Evolutionary conservation across 2,329 filamentous ascomycete species (phyloP).

Genomic region (Fusarium penzigii): DNA sequence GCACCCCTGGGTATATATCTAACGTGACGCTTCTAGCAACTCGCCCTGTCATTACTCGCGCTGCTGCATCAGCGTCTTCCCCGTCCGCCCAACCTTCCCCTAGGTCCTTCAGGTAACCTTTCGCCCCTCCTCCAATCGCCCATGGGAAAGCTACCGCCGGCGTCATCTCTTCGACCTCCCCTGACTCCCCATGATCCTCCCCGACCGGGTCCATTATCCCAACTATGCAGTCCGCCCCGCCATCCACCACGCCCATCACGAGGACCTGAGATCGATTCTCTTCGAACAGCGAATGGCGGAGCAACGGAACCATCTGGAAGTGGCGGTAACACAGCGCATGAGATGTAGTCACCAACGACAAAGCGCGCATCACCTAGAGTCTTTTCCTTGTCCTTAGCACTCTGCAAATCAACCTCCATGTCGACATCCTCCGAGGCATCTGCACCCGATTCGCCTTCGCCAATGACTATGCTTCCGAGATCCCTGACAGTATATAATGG

Average conservation of each 20-base stretch:
- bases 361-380: constrained; percentile 77
- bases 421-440: constrained; percentile 42
- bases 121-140: constrained; percentile 71
- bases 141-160: constrained; percentile 41
- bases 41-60: constrained; percentile 2
- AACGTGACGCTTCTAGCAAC: constrained; percentile 13
- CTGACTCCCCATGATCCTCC: constrained; percentile 39
- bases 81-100: constrained; percentile 29
- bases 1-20: constrained; percentile 31
- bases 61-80: constrained; percentile 29
- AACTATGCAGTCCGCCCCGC: constrained; percentile 25
- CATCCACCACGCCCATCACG: constrained; percentile 26
- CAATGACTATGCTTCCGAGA: constrained; percentile 79
- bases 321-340: constrained; percentile 78
- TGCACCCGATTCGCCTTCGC: constrained; percentile 53
- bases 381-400: constrained; percentile 65
- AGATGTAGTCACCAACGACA: constrained; percentile 86
- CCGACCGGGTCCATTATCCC: constrained; percentile 34
- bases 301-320: constrained; percentile 73
- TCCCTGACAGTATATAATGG: constrained; percentile 75
- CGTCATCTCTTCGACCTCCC: constrained; percentile 41
- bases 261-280: constrained; percentile 22
- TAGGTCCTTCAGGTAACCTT: constrained; percentile 54
- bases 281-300: constrained; percentile 49
- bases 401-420: constrained; percentile 32